Base-by-base conservation (phyloP, 768 basidiomycete genomes). In the Pulveroboletus sp. region DNA sequence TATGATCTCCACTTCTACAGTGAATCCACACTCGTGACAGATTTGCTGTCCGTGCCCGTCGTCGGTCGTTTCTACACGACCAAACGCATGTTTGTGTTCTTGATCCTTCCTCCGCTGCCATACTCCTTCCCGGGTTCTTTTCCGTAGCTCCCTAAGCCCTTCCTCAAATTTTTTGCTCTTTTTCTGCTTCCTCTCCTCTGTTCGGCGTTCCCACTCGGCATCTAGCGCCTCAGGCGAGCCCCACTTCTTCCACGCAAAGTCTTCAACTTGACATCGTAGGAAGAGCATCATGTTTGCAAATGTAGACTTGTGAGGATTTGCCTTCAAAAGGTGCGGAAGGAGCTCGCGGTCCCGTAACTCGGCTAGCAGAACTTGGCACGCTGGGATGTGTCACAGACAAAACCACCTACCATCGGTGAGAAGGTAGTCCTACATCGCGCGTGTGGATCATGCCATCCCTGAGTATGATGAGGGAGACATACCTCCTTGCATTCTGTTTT, bases 241-340 rank as follows among this genome's bases (percentile, higher is more conserved):
- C 96, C 96, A 99, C 70, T 99, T 99, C 65, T 89, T 85, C 87
- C 86, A 96, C 5, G 96, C 95, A 69, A 94, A 97, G 39, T 85
- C 89, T 67, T 99, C 96, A 2, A 96, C 91, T 67, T 98, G 95
- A 62, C 75, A 86, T 31, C 96, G 83, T 5, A 97, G 76, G 70
- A 89, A 98, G 18, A 99, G 77, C 96, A 98, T 98, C 96, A 98
- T 98, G 74, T 98, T 99, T 32, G 89, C 89, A 64, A 89, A 98
- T 0, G 91, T 94, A 10, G 93, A 88, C 56, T 89, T 87, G 72
- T 96, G 93, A 4, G 92, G 94, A 66, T 97, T 97, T 17, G 91
- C 88, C 63, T 94, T 92, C 50, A 98, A 77, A 24, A 95, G 74
- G 67, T 99, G 96, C 0, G 95, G 96, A 56, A 99, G 79, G 15